These are phyloP conservation scores for Sphaerostilbella broomeana DNA, from an alignment of 2,329 filamentous ascomycete species.

Conservation along the genomic window DNA sequence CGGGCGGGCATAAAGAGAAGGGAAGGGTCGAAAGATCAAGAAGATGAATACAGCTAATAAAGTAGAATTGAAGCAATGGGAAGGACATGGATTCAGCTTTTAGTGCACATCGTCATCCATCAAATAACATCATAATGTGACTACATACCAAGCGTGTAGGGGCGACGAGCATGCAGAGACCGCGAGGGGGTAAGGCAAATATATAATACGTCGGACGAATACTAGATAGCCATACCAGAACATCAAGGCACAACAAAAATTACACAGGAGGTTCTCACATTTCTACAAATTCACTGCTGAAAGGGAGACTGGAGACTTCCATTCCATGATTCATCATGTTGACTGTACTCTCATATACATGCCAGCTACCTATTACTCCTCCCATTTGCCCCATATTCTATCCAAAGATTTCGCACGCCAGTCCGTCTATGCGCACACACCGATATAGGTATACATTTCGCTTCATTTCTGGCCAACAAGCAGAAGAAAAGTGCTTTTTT, in stretches of 20 bases:
- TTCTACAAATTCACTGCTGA: no score
- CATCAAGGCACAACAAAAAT: no score
- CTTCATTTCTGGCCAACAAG: conserved; percentile 5
- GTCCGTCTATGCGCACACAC: conserved; percentile 14
- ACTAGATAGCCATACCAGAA: no score
- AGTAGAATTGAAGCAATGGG: not conserved
- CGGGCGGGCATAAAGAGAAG: not conserved
- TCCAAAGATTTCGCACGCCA: conserved; percentile 16
- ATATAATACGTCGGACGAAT: no score
- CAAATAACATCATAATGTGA: no score
- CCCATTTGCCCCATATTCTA: conserved; percentile 13
- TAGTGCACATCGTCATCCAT: no score
- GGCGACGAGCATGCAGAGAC: no score
- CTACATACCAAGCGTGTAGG: no score
- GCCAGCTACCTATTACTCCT: conserved; percentile 13
- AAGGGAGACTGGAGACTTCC: no score
- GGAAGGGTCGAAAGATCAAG: not conserved
- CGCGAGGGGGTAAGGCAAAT: no score
- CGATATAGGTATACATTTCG: conserved; percentile 6
- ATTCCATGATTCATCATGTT: conserved; percentile 13
- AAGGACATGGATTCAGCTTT: no score
- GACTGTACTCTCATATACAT: conserved; percentile 7
- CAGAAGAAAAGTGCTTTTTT: conserved; percentile 5
- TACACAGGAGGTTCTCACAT: no score
- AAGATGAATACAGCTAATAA: not conserved